Evolutionary conservation across 257 asterid genomes (phyloP), one percentile per base, ranked within the genome.

Genomic region (Solanum virginianum): DNA sequence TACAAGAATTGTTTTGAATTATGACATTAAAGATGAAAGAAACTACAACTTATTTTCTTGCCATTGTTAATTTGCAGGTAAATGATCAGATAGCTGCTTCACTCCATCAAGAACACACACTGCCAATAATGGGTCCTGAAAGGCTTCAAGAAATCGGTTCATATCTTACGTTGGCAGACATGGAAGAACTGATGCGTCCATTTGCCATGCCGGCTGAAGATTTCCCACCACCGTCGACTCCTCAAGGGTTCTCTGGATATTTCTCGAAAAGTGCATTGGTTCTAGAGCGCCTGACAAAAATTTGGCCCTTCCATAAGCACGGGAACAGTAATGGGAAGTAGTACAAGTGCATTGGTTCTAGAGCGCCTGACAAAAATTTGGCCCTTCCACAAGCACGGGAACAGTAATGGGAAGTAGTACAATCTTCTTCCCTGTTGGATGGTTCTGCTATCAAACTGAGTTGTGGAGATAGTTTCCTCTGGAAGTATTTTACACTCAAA

Each of bases 191-290:
- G 97, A 84, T 93, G 24, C 95, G 92, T 54, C 91, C 94, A 41
- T 95, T 92, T 81, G 98, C 99, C 49, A 95, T 95, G 98, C 99
- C 99, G 10, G 97, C 97, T 1, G 99, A 95, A 89, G 98, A 95
- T 85, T 95, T 95, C 80, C 98, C 98, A 43, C 99, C 99, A 9
- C 95, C 98, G 11, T 55, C 97, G 9, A 86, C 86, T 63, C 98
- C 99, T 49, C 99, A 95, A 85, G 97, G 95, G 80, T 95, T 95
- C 84, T 84, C 97, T 0, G 98, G 99, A 85, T 93, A 95, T 89
- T 97, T 97, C 92, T 94, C 98, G 18, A 97, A 95, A 83, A 93
- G 97, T 70, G 97, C 99, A 0, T 88, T 93, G 1, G 98, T 97
- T 59, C 85, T 97, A 69, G 98, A 97, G 85, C 98, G 98, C 70